These are phyloP conservation scores for Kitagawia praeruptora DNA, from an alignment of 129 eudicot species.

Conservation along the genomic window DNA sequence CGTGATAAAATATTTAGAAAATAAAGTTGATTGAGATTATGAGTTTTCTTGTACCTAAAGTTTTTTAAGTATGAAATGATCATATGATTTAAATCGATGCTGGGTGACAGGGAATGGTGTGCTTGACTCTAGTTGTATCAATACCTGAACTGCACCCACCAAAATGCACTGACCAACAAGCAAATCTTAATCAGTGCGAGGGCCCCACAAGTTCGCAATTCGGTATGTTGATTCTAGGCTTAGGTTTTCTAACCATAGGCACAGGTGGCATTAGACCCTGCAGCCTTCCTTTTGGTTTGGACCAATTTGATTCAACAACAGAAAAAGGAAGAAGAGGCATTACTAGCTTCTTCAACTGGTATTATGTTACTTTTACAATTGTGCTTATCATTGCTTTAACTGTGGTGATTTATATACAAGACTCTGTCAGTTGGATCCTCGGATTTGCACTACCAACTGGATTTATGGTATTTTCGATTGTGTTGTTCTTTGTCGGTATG, in stretches of 20 bases:
- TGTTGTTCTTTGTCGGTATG: conserved; percentile 60
- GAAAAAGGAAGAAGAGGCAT: conserved; percentile 82
- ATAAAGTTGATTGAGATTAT: not conserved
- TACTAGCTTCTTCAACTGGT: conserved; percentile 91
- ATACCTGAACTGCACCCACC: conserved; percentile 55
- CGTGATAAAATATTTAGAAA: not conserved
- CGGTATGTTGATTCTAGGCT: conserved; percentile 43
- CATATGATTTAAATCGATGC: not conserved
- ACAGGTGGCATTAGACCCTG: conserved; percentile 80
- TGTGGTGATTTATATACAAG: conserved; percentile 73
- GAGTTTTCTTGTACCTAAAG: not conserved
- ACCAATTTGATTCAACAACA: conserved; percentile 80
- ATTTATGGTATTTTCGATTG: conserved; percentile 52
- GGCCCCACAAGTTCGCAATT: conserved; percentile 53
- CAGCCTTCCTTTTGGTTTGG: conserved; percentile 85
- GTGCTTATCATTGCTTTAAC: conserved; percentile 56
- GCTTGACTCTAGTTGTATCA: conserved; percentile 55
- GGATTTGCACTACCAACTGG: conserved; percentile 67
- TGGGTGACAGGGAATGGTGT: conserved; percentile 72
- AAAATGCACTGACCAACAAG: conserved; percentile 29
- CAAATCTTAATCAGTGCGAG: conserved; percentile 29
- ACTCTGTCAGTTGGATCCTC: conserved; percentile 57
- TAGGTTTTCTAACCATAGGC: conserved; percentile 46
- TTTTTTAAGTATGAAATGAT: not conserved
- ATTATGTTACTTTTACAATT: conserved; percentile 67